A percentile compares a stretch with the other conserved stretches of the same genome.
Evolutionary conservation across 768 basidiomycete species (phyloP).

Genomic region (Amanita subjunquillea): DNA sequence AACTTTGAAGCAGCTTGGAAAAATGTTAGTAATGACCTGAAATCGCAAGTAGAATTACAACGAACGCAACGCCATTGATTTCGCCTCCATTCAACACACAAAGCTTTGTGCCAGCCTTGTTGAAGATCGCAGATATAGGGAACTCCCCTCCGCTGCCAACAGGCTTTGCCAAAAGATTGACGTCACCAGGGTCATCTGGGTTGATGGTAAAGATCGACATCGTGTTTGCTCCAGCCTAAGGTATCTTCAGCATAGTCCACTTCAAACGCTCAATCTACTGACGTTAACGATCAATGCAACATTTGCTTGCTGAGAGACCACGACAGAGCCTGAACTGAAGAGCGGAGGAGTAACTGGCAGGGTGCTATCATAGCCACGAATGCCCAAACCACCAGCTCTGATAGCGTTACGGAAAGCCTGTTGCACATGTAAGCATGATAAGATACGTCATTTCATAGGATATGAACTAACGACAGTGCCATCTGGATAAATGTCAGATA

Average conservation of each 20-base stretch:
- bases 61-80: neutral
- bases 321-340: neutral
- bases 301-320: neutral
- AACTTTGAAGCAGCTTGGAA: neutral
- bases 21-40: neutral
- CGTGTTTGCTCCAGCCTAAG: constrained; percentile 1
- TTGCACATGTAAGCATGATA: neutral
- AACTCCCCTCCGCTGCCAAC: neutral
- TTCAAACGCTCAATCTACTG: neutral
- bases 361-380: neutral
- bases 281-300: neutral
- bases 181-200: constrained; percentile 4
- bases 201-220: constrained; percentile 1
- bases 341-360: neutral
- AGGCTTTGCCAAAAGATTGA: neutral
- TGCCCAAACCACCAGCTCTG: constrained; percentile 1
- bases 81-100: neutral
- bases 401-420: neutral
- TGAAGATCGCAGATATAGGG: neutral
- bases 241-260: too few species aligned
- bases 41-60: neutral
- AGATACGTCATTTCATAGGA: neutral
- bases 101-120: neutral
- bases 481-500: neutral
- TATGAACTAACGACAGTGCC: neutral